Conservation (phyloP, 208 protist species). For the Herpetomonas samuelpessoai region DNA sequence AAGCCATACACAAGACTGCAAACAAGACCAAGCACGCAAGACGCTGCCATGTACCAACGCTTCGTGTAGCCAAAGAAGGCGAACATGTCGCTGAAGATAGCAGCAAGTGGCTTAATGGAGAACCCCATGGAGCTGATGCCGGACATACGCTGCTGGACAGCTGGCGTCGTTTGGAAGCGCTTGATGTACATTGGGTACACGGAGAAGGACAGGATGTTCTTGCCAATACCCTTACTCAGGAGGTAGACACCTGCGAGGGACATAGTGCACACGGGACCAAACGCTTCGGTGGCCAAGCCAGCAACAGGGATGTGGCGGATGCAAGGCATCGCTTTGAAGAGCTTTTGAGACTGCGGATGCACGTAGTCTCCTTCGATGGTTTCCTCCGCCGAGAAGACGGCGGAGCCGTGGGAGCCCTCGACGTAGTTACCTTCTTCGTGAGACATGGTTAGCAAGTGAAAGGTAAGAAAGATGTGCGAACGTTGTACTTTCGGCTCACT, state of each 20-base stretch:
- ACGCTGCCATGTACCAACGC: constrained; percentile 37
- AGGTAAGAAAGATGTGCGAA: too few relatives aligned
- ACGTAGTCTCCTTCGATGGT: constrained; percentile 14
- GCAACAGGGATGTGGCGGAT: constrained; percentile 18
- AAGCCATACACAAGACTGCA: constrained; percentile 30
- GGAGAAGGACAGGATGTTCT: constrained; percentile 18
- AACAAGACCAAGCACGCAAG: constrained; percentile 20
- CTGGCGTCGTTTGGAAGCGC: constrained; percentile 12
- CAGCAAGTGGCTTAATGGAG: constrained; percentile 41
- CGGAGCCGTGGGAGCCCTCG: not conserved
- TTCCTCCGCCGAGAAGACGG: constrained; percentile 13
- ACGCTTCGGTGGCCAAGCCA: constrained; percentile 20
- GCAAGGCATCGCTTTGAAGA: constrained; percentile 22
- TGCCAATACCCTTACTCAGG: constrained; percentile 28
- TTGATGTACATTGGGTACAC: constrained; percentile 38
- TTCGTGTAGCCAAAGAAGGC: constrained; percentile 42
- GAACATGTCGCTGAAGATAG: constrained; percentile 35
- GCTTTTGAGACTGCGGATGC: constrained; percentile 16
- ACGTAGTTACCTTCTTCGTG: not conserved
- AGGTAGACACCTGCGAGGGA: constrained; percentile 32
- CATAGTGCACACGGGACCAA: constrained; percentile 20
- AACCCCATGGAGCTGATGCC: constrained; percentile 32
- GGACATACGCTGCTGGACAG: constrained; percentile 30
- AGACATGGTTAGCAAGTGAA: constrained; percentile 1
- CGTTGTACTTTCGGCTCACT: too few relatives aligned